Conservation (phyloP, 495 filamentous ascomycete genomes). For the Xylaria scruposa region DNA sequence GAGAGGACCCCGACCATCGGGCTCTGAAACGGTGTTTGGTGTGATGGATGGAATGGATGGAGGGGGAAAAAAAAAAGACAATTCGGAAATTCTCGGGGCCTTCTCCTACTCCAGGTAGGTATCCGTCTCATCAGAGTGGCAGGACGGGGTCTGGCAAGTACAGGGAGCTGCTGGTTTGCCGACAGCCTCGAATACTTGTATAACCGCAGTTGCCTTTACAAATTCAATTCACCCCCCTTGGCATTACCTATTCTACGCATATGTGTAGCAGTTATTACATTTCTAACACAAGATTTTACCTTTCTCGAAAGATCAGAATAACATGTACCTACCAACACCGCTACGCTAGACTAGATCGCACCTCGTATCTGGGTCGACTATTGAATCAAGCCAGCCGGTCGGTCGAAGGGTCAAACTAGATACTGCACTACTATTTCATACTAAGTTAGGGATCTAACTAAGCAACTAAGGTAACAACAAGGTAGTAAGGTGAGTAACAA, state of each 20-base stretch:
- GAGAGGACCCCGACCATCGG: not conserved
- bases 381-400: not conserved
- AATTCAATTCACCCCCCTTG: not conserved
- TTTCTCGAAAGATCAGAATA: not conserved
- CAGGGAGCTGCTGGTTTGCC: no score
- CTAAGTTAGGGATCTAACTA: conserved; percentile 10
- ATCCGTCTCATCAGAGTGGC: no score
- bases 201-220: not conserved
- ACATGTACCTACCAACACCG: not conserved
- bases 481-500: not conserved
- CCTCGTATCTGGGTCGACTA: not conserved
- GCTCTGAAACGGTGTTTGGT: not conserved
- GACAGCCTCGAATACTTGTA: not conserved
- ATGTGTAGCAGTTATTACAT: not conserved
- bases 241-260: not conserved
- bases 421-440: conserved; percentile 14
- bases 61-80: not conserved
- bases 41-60: no score
- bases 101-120: not conserved
- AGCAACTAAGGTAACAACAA: not conserved
- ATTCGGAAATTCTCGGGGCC: no score
- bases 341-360: not conserved
- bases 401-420: not conserved
- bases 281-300: no score
- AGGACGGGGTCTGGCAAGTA: no score